A percentile compares a stretch with the other conserved stretches of the same genome.
Conservation (phyloP, 208 protist species). For the Endotrypanum monterogeii region DNA sequence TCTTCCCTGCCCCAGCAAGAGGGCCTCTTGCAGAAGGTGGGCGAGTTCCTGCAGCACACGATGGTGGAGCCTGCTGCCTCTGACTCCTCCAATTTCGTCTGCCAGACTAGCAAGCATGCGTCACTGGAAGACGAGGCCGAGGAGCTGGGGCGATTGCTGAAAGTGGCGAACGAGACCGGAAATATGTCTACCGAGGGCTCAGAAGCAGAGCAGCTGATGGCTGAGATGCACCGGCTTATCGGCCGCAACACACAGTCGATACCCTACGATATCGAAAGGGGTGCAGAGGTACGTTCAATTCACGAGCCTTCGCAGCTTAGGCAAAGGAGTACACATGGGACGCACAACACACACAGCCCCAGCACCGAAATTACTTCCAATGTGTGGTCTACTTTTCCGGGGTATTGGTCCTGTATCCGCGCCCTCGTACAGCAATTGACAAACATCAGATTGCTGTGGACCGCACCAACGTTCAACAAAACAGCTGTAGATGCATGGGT, state of each 20-base stretch:
- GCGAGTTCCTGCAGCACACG: constrained; percentile 25
- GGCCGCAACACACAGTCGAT: not conserved
- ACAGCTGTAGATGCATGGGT: constrained; percentile 33
- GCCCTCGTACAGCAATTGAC: constrained; percentile 16
- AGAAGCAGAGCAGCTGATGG: constrained; percentile 19
- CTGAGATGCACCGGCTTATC: constrained; percentile 24
- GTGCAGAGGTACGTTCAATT: not conserved
- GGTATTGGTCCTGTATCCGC: constrained; percentile 35
- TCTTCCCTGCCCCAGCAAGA: constrained; percentile 6
- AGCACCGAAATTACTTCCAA: not conserved
- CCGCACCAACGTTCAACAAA: constrained; percentile 44
- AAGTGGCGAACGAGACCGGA: constrained; percentile 11
- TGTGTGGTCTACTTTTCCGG: constrained; percentile 14
- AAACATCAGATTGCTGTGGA: constrained; percentile 21
- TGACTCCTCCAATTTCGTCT: not conserved
- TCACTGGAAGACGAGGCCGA: constrained; percentile 21
- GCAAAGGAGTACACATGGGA: not conserved
- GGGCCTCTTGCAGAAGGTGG: constrained; percentile 22
- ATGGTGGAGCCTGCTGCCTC: not conserved
- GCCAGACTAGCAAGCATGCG: not conserved
- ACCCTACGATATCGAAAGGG: not conserved
- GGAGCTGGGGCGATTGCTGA: constrained; percentile 26
- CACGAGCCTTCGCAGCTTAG: not conserved
- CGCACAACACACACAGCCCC: not conserved
- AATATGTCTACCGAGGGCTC: not conserved